Percentiles rank a stretch among this genome's conserved stretches.
Conservation (phyloP, 148 eudicot genomes). For the Camellia sinensis region DNA sequence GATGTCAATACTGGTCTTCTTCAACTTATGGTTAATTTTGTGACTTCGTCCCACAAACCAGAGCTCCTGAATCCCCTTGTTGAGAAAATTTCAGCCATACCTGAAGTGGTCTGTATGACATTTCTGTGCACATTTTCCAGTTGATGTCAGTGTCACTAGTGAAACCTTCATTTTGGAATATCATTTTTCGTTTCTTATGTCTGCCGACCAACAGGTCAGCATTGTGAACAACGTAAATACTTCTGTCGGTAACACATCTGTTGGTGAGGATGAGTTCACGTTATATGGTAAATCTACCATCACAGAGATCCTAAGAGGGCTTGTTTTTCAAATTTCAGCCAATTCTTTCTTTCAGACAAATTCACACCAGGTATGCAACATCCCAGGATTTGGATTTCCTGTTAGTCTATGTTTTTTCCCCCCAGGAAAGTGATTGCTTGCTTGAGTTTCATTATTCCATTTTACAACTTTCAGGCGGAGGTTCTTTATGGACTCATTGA, state of each 20-base stretch:
- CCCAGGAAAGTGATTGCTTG: no score
- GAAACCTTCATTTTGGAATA: background rate
- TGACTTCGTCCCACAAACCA: constrained; percentile 85
- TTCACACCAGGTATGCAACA: constrained; percentile 63
- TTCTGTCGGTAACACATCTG: constrained; percentile 86
- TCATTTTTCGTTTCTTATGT: constrained; percentile 6
- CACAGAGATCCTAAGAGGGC: constrained; percentile 79
- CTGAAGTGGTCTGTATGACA: constrained; percentile 69
- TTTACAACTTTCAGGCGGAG: constrained; percentile 63
- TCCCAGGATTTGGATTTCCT: background rate
- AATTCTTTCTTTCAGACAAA: constrained; percentile 99
- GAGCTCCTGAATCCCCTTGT: constrained; percentile 81
- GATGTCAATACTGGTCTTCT: constrained; percentile 61
- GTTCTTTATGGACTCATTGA: constrained; percentile 82
- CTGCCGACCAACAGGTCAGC: constrained; percentile 55
- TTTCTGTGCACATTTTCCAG: no score
- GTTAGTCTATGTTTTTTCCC: background rate
- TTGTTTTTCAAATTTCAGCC: constrained; percentile 92
- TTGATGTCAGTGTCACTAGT: no score
- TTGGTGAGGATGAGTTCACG: constrained; percentile 79
- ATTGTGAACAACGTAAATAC: constrained; percentile 90
- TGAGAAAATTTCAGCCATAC: constrained; percentile 64
- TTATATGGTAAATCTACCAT: constrained; percentile 80
- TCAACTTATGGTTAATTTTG: constrained; percentile 96
- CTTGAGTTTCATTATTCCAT: background rate